phyloP scores from a whole-genome alignment of 768 basidiomycete genomes.

The Gelatoporia subvermispora region DNA sequence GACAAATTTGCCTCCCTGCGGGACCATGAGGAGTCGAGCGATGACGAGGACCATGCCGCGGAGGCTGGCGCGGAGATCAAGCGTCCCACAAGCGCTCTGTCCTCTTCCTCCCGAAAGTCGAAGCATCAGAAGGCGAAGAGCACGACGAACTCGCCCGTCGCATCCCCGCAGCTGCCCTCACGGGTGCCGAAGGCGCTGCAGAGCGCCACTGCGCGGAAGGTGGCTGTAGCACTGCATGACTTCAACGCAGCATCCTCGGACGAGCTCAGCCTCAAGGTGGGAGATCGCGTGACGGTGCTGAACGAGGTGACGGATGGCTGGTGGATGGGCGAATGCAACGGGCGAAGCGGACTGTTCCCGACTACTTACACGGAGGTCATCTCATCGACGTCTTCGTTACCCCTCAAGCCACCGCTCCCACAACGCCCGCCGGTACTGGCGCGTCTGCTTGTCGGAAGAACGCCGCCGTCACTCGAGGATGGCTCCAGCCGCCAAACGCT shows the following conservation, averaged over 20 bases:
- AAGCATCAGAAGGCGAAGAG: slow-evolving; percentile 13
- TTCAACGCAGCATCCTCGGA: slow-evolving; percentile 66
- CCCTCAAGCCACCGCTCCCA: slow-evolving; percentile 19
- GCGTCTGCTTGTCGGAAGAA: slow-evolving; percentile 21
- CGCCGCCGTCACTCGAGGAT: slow-evolving; percentile 19
- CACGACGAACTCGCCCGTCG: slow-evolving; percentile 7
- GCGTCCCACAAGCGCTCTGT: slow-evolving; percentile 8
- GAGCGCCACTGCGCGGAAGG: slow-evolving; percentile 22
- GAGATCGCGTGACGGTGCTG: slow-evolving; percentile 70
- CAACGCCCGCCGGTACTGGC: slow-evolving; percentile 9
- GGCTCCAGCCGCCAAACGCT: slow-evolving; percentile 4
- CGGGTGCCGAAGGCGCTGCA: slow-evolving; percentile 48
- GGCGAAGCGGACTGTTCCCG: slow-evolving; percentile 78
- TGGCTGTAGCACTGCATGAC: slow-evolving; percentile 70
- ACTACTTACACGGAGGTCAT: slow-evolving; percentile 62
- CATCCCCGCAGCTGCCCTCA: slow-evolving; percentile 21
- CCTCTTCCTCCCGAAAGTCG: slow-evolving; percentile 3
- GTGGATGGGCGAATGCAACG: slow-evolving; percentile 82
- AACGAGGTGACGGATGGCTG: slow-evolving; percentile 84
- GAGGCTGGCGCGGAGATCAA: slow-evolving; percentile 2
- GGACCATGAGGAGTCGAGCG: slow-evolving; percentile 36
- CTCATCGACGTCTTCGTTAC: slow-evolving; percentile 22
- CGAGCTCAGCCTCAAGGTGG: slow-evolving; percentile 70
- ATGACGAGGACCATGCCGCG: slow-evolving; percentile 14
- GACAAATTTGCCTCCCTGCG: slow-evolving; percentile 53